phyloP scores from a whole-genome alignment of 2,329 filamentous ascomycete genomes.

The Verticillium longisporum region DNA sequence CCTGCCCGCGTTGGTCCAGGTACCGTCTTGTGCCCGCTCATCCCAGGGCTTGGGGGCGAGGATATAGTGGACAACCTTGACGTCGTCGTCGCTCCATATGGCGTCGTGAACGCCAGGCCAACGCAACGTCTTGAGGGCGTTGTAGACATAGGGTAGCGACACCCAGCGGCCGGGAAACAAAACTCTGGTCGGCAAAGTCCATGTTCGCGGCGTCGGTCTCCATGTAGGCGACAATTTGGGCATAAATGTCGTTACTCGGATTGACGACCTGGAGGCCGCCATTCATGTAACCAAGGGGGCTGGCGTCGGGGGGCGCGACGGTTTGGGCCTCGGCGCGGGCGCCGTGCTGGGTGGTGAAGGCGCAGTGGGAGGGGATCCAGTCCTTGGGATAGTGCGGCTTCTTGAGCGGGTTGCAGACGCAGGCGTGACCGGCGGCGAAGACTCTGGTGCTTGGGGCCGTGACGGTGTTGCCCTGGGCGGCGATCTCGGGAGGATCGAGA shows the following conservation, averaged over 20 bases:
- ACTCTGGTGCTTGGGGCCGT: slow-evolving; percentile 49
- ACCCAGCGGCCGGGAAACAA: slow-evolving; percentile 53
- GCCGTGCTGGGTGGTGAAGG: slow-evolving; percentile 47
- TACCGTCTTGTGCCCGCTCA: slow-evolving; percentile 35
- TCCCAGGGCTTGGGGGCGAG: slow-evolving; percentile 57
- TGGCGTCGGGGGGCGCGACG: slow-evolving; percentile 30
- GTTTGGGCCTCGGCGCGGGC: slow-evolving; percentile 39
- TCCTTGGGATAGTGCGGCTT: slow-evolving; percentile 71
- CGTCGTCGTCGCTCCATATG: slow-evolving; percentile 51
- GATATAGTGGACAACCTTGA: slow-evolving; percentile 58
- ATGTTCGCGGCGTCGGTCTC: slow-evolving; percentile 36
- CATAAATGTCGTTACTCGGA: slow-evolving; percentile 40
- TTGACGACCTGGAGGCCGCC: slow-evolving; percentile 51
- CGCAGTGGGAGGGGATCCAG: slow-evolving; percentile 56
- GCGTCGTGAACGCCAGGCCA: slow-evolving; percentile 42
- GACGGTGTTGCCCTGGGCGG: not conserved
- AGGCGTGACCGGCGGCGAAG: slow-evolving; percentile 79
- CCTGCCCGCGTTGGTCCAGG: slow-evolving; percentile 27
- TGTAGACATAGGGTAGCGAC: slow-evolving; percentile 53
- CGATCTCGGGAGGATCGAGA: slow-evolving; percentile 47
- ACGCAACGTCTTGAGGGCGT: slow-evolving; percentile 55
- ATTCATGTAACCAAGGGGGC: slow-evolving; percentile 46
- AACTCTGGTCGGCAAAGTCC: slow-evolving; percentile 54
- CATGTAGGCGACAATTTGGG: slow-evolving; percentile 44
- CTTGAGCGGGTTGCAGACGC: slow-evolving; percentile 75